Percentiles rank a stretch among this genome's conserved stretches.
Conservation (phyloP, 331 rosid species). For the Pyracantha coccinea region DNA sequence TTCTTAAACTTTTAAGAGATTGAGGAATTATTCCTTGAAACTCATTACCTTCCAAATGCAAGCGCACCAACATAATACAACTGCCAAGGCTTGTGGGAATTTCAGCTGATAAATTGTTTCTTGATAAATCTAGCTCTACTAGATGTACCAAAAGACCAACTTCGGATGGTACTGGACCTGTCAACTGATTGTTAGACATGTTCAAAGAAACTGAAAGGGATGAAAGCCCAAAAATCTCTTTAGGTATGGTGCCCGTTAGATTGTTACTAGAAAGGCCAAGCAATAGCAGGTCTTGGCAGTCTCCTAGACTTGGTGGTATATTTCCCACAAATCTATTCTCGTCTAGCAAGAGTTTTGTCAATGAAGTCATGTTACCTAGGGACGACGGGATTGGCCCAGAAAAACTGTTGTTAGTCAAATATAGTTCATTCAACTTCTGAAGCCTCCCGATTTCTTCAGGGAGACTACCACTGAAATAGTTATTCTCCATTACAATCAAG, state of each 20-base stretch:
- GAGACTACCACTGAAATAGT: neutral
- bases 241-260: neutral
- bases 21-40: neutral
- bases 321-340: neutral
- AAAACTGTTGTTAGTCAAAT: neutral
- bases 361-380: neutral
- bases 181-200: neutral
- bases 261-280: neutral
- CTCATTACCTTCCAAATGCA: neutral
- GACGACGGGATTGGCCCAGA: neutral
- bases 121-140: neutral
- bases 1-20: neutral
- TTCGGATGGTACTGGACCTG: neutral
- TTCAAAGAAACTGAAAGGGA: neutral
- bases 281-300: neutral
- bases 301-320: neutral
- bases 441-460: neutral
- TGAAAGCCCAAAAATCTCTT: constrained; percentile 12
- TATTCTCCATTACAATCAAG: neutral
- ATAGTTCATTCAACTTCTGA: neutral
- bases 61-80: neutral
- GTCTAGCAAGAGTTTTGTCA: neutral
- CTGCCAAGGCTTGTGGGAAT: neutral
- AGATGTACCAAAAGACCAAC: neutral
- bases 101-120: neutral